Evolutionary conservation across 805 yeast genomes (phyloP).

Genomic region (Candida schatavii): DNA sequence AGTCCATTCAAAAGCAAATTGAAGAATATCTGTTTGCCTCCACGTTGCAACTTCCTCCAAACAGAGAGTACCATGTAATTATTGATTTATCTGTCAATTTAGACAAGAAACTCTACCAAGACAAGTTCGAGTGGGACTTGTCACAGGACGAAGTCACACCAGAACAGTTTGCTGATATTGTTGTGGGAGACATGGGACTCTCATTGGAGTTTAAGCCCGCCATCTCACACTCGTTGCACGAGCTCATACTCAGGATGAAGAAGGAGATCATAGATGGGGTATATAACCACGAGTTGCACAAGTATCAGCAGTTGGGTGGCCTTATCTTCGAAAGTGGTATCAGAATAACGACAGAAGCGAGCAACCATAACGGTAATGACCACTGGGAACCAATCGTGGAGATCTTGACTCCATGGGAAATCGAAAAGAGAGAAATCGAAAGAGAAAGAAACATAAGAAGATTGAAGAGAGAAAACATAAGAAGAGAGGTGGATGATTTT

Average conservation of each 20-base stretch:
- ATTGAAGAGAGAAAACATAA: constrained; percentile 85
- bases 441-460: constrained; percentile 89
- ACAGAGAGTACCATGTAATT: constrained; percentile 65
- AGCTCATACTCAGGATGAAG: constrained; percentile 69
- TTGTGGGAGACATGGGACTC: constrained; percentile 82
- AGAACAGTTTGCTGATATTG: constrained; percentile 75
- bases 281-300: constrained; percentile 41
- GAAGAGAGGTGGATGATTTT: constrained; percentile 48
- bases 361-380: constrained; percentile 75
- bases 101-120: constrained; percentile 82
- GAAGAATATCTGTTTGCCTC: constrained; percentile 69
- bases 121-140: constrained; percentile 93
- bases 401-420: constrained; percentile 83
- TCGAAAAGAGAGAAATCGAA: constrained; percentile 92
- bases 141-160: constrained; percentile 57
- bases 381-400: constrained; percentile 89
- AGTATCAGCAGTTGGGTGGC: constrained; percentile 41
- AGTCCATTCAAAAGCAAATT: constrained; percentile 74
- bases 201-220: constrained; percentile 86
- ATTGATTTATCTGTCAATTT: constrained; percentile 79
- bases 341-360: constrained; percentile 51
- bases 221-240: constrained; percentile 83
- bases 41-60: constrained; percentile 58
- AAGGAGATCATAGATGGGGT: constrained; percentile 72
- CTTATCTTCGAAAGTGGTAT: constrained; percentile 43